Evolutionary conservation across 2,329 filamentous ascomycete species (phyloP), one percentile per base, ranked within the genome.

Genomic region (Fusarium palustre): DNA sequence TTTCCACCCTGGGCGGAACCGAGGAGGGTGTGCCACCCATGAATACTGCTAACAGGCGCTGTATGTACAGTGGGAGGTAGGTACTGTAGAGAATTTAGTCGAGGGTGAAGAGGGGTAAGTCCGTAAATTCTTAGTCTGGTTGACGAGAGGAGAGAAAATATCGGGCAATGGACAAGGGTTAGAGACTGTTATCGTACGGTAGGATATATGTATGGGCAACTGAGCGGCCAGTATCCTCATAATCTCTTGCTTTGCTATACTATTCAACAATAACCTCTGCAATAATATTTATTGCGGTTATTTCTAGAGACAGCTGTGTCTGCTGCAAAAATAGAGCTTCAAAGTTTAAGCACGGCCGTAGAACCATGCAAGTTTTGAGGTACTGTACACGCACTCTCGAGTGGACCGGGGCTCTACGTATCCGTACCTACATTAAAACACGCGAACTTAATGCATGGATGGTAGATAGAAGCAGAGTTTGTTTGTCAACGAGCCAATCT

Each of bases 1-100:
- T 28, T 50, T 50, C 24, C 48, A 50, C 34, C 48, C 48, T 50
- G 59, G 34, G 55, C 59, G 49, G 55, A 56, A 48, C 34, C 48
- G 66, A 50, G 52, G 52, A 61, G 55, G 64, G 69, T 59, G 64
- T 63, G 64, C 61, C 38, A 65, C 46, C 49, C 59, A 56, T 48
- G 31, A 20, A 18, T 22, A 36, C 22, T 50, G 47, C 18, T 43
- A 18, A 43, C 41, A 43, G 33, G n/a, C 48, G 34, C 48, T 50
- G 33, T 36, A 48, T 18, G 42, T 45, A 45, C 36, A 38, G 36
- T 38, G 36, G n/a, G 45, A 22, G 10, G 39, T 25, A 43, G 31
- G 31, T 49, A 31, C 46, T 36, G 33, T 50, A 50, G 47, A 49
- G 42, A 45, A 41, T 64, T 54, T 57, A 58, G 43, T 56, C 63